Conservation (phyloP, 202 grass and related monocot genomes). For the Brachypodium distachyon region DNA sequence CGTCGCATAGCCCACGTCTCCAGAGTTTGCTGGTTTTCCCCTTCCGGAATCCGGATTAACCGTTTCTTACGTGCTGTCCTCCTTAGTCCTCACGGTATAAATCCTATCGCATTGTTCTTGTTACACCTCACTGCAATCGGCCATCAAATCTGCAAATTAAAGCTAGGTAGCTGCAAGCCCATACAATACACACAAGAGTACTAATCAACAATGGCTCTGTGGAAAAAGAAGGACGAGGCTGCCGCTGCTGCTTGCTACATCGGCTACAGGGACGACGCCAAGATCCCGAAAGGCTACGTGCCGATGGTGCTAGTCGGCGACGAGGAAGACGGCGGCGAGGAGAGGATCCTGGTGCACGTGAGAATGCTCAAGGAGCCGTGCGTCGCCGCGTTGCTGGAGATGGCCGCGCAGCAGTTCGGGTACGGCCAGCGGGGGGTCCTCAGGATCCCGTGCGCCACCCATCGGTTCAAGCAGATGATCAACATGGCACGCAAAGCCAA, state of each 20-base stretch:
- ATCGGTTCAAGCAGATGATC: slow-evolving; percentile 15
- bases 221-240: slow-evolving; percentile 1
- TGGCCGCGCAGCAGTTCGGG: slow-evolving; percentile 18
- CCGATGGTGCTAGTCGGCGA: slow-evolving; percentile 25
- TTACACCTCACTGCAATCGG: too few relatives aligned
- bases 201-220: neutral
- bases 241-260: neutral
- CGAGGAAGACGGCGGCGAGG: neutral
- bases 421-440: slow-evolving; percentile 17
- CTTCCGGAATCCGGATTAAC: too few relatives aligned
- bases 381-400: slow-evolving; percentile 8
- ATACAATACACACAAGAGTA: too few relatives aligned
- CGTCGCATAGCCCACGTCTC: too few relatives aligned
- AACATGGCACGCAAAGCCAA: neutral
- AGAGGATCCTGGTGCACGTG: slow-evolving; percentile 22
- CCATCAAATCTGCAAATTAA: too few relatives aligned
- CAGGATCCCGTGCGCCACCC: slow-evolving; percentile 15
- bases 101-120: too few relatives aligned
- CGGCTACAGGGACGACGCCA: neutral
- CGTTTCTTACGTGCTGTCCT: too few relatives aligned
- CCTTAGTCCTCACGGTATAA: too few relatives aligned
- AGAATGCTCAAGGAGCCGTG: slow-evolving; percentile 23
- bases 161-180: too few relatives aligned
- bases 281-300: slow-evolving; percentile 40
- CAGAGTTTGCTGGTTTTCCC: too few relatives aligned